Base-by-base conservation (phyloP, 1,284 basidiomycete species). In the Macrocybe sp. region DNA sequence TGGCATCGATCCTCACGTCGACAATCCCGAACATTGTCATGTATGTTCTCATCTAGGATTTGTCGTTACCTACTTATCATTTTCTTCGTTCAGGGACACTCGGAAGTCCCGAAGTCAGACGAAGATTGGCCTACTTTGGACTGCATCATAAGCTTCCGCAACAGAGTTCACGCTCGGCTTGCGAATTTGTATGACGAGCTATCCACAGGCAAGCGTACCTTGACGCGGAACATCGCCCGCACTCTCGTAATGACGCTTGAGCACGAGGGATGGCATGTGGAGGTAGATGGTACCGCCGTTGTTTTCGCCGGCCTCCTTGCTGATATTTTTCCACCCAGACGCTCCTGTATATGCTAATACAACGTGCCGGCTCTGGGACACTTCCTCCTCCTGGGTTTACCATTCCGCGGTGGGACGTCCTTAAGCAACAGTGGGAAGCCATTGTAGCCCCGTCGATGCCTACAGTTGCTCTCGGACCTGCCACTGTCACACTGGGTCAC, bases 1-100 rank as follows among this genome's bases (percentile, higher is more conserved):
- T 44, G 94, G 94, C 7, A 97, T 98, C 59, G 94, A 97, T 66
- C 94, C 94, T 2, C 85, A 92, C 58, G 89, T 94, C 30, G 91
- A 95, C 55, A 89, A 94, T 63, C 90, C 91, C 0, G 82, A 84
- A 11, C 76, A 89, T 56, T 88, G 87, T 57, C 90, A 92, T 64
- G 85, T 87, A 65, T 37, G 75, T 62, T 38, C 35, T 36, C 14
- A 47, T 42, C 9, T 28, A 5, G 22, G 12, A 14, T 28, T 39
- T 32, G 9, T 7, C 7, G 12, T 29, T 8, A 10, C 5, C 3
- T 16, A 10, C 7, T 41, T 32, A 29, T 9, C 38, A 37, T 43
- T 34, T 7, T 37, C 38, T 46, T 30, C 38, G 28, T 42, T 47
- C 51, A 83, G 81, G 73, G 72, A 41, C 94, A 97, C 62, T 95